These are phyloP conservation scores for Bretziella fagacearum DNA, from an alignment of 2,329 filamentous ascomycete genomes.

Conservation along the genomic window DNA sequence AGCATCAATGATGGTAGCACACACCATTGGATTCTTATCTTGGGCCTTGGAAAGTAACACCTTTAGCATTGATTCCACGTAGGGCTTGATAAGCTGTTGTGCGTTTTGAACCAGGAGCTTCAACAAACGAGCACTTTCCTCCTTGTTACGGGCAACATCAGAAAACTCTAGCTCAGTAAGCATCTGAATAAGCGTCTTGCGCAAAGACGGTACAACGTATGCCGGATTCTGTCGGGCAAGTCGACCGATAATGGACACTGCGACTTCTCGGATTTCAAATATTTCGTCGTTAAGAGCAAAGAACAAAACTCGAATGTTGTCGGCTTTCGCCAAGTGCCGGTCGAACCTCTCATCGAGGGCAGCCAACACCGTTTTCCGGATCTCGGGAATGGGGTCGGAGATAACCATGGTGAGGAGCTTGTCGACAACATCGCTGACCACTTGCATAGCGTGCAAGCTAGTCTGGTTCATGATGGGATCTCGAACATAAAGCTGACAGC, in stretches of 20 bases:
- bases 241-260: constrained; percentile 90
- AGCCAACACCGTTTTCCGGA: constrained; percentile 71
- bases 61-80: constrained; percentile 90
- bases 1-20: constrained; percentile 85
- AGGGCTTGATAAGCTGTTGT: constrained; percentile 82
- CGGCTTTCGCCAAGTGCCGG: constrained; percentile 86
- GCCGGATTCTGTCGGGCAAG: constrained; percentile 83
- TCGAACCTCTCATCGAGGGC: constrained; percentile 91
- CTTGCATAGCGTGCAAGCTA: constrained; percentile 88
- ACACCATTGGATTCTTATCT: constrained; percentile 72
- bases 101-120: constrained; percentile 87
- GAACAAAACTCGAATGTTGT: constrained; percentile 92
- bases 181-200: constrained; percentile 90
- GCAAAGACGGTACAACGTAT: constrained; percentile 88
- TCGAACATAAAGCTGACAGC: constrained; percentile 90
- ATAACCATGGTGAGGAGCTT: constrained; percentile 89
- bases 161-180: constrained; percentile 93
- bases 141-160: constrained; percentile 83
- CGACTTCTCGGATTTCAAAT: constrained; percentile 81
- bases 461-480: constrained; percentile 98
- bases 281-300: constrained; percentile 90
- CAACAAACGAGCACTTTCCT: constrained; percentile 86
- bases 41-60: constrained; percentile 86
- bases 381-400: constrained; percentile 77
- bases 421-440: constrained; percentile 95